phyloP scores from a whole-genome alignment of 176 grass and related monocot species.

The Phyllostachys edulis region DNA sequence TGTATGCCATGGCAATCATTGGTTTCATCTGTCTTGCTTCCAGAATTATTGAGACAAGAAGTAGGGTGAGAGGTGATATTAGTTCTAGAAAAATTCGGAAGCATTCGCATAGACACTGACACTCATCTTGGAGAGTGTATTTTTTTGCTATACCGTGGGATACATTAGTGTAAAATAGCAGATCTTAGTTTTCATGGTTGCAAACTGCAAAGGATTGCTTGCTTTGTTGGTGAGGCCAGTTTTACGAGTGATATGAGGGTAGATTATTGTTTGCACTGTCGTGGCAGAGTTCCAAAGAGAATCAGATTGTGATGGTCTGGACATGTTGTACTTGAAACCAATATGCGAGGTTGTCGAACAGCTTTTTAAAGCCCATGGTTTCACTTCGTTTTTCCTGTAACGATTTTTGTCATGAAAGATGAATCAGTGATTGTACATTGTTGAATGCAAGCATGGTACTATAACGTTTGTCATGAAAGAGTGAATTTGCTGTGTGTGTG shows the following conservation, averaged over 20 bases:
- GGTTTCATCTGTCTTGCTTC: conserved; percentile 65
- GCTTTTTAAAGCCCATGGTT: background rate
- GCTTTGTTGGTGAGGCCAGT: background rate
- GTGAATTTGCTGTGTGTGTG: background rate
- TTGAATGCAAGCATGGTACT: conserved; percentile 20
- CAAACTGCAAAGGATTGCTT: background rate
- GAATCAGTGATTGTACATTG: background rate
- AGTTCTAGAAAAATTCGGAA: conserved; percentile 62
- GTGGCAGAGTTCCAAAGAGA: background rate
- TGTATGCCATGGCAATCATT: conserved; percentile 72
- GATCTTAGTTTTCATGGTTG: background rate
- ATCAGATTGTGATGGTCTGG: conserved; percentile 11
- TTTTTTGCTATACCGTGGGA: background rate
- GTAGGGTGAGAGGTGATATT: conserved; percentile 51
- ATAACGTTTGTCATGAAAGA: background rate
- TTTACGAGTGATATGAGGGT: conserved; percentile 1
- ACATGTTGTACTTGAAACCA: background rate
- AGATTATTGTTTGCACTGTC: background rate
- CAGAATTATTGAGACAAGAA: conserved; percentile 58
- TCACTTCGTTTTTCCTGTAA: background rate
- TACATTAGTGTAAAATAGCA: conserved; percentile 15
- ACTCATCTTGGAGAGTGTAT: background rate
- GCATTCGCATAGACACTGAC: conserved; percentile 86
- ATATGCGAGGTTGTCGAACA: background rate
- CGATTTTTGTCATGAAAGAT: background rate